Evolutionary conservation across 108 stramenopile genomes (phyloP).

Genomic region (Cylindrotheca closterium): DNA sequence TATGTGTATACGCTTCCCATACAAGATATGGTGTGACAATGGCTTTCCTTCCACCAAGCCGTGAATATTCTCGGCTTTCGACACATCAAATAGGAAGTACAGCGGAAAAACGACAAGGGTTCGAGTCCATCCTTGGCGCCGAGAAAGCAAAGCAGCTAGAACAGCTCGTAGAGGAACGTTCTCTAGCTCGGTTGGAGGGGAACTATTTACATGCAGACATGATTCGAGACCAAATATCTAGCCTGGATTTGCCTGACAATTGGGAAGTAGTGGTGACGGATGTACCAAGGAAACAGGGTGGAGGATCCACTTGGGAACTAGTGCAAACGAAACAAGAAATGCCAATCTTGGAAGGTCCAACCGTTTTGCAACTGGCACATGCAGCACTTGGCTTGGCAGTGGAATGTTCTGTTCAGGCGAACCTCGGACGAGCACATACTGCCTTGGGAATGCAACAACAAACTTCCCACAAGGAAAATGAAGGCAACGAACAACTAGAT

Average conservation of each 20-base stretch:
- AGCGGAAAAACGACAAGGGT: too few relatives aligned
- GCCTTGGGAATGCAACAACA: not conserved
- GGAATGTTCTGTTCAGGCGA: slow-evolving; percentile 14
- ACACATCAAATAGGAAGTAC: too few relatives aligned
- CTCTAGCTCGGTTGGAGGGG: slow-evolving; percentile 53
- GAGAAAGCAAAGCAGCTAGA: not conserved
- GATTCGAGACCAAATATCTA: slow-evolving; percentile 32
- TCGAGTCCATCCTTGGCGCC: not conserved
- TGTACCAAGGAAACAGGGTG: slow-evolving; percentile 54
- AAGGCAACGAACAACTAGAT: not conserved
- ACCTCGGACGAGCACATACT: not conserved
- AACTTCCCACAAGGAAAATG: not conserved
- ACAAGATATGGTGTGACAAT: too few relatives aligned
- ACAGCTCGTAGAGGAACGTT: slow-evolving; percentile 40
- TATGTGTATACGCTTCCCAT: too few relatives aligned
- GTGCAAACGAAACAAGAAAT: not conserved
- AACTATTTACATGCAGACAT: slow-evolving; percentile 53
- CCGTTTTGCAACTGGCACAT: slow-evolving; percentile 69
- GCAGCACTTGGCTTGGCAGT: slow-evolving; percentile 58
- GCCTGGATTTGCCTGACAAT: slow-evolving; percentile 16
- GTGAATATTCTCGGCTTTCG: too few relatives aligned
- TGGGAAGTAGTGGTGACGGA: slow-evolving; percentile 48
- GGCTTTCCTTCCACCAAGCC: too few relatives aligned
- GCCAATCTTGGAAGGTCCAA: slow-evolving; percentile 5
- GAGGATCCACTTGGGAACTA: slow-evolving; percentile 51